Conservation (phyloP, 768 basidiomycete species). For the Ramaria sp. region DNA sequence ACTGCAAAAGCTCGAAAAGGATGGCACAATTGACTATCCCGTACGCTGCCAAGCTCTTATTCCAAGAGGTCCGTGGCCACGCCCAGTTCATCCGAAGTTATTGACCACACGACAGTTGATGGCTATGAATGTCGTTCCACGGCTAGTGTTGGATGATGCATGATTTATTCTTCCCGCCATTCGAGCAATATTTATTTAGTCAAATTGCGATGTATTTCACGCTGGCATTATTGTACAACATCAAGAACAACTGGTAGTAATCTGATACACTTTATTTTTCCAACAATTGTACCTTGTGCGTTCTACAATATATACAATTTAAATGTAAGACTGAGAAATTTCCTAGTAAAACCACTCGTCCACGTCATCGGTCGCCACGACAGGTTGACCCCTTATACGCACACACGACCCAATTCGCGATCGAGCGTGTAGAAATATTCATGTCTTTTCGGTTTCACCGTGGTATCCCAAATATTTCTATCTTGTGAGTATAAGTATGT, state of each 20-base stretch:
- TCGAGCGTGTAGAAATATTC: background rate
- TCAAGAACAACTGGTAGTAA: too few species aligned
- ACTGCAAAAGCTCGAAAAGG: slow-evolving; percentile 94
- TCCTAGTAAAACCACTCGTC: too few species aligned
- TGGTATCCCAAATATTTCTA: slow-evolving; percentile 4
- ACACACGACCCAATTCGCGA: too few species aligned
- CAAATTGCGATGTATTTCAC: background rate
- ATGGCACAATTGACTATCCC: slow-evolving; percentile 94
- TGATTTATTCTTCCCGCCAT: background rate
- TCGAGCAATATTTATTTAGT: background rate
- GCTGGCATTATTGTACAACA: too few species aligned
- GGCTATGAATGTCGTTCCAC: slow-evolving; percentile 95
- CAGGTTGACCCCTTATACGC: too few species aligned
- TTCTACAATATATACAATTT: too few species aligned
- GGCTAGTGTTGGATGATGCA: slow-evolving; percentile 78
- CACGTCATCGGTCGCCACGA: too few species aligned
- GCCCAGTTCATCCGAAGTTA: slow-evolving; percentile 1
- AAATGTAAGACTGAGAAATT: too few species aligned
- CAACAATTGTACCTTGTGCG: too few species aligned
- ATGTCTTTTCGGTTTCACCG: slow-evolving; percentile 8
- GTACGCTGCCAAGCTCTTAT: slow-evolving; percentile 87
- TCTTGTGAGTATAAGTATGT: background rate
- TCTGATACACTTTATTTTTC: too few species aligned
- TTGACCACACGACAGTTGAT: slow-evolving; percentile 47
- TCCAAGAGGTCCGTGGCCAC: slow-evolving; percentile 61